Percentiles rank a stretch among this genome's conserved stretches.
These are phyloP conservation scores for Neopestalotiopsis clavispora DNA, from an alignment of 2,329 filamentous ascomycete genomes.

Conservation along the genomic window DNA sequence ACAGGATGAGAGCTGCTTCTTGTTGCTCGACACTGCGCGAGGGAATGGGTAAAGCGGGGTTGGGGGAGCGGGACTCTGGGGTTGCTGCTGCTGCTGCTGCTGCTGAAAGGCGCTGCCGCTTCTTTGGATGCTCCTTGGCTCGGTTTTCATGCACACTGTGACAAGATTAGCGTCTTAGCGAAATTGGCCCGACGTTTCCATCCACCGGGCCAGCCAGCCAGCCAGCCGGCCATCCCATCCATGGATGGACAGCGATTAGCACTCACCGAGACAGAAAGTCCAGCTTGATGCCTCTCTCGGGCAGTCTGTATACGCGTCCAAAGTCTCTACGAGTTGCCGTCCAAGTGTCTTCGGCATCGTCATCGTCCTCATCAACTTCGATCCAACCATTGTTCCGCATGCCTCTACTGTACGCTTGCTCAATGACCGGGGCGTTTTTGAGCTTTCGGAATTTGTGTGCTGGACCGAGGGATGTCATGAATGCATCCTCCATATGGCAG, in stretches of 20 bases:
- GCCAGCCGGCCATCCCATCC: too few relatives aligned
- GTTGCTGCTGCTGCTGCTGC: conserved; percentile 15
- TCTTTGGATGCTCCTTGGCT: conserved; percentile 17
- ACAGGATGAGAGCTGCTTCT: conserved; percentile 69
- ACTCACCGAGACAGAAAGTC: conserved; percentile 73
- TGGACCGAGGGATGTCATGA: conserved; percentile 61
- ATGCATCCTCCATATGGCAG: conserved; percentile 79
- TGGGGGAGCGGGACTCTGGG: conserved; percentile 19
- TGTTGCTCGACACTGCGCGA: conserved; percentile 63
- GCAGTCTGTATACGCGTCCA: conserved; percentile 69
- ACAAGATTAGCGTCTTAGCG: conserved; percentile 23
- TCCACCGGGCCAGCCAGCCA: too few relatives aligned
- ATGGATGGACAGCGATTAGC: not conserved
- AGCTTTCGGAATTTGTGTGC: conserved; percentile 67
- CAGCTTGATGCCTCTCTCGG: conserved; percentile 67
- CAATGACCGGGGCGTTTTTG: conserved; percentile 57
- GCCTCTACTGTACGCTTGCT: conserved; percentile 64
- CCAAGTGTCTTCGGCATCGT: conserved; percentile 54
- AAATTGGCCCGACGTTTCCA: not conserved
- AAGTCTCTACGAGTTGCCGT: conserved; percentile 65
- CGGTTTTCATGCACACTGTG: conserved; percentile 36
- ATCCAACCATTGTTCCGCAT: conserved; percentile 74
- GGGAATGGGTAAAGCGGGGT: conserved; percentile 32
- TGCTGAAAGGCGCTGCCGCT: not conserved
- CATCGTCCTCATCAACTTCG: conserved; percentile 67